phyloP scores from a whole-genome alignment of 805 yeast species.

The Sugiyamaella qingdaonensis region DNA sequence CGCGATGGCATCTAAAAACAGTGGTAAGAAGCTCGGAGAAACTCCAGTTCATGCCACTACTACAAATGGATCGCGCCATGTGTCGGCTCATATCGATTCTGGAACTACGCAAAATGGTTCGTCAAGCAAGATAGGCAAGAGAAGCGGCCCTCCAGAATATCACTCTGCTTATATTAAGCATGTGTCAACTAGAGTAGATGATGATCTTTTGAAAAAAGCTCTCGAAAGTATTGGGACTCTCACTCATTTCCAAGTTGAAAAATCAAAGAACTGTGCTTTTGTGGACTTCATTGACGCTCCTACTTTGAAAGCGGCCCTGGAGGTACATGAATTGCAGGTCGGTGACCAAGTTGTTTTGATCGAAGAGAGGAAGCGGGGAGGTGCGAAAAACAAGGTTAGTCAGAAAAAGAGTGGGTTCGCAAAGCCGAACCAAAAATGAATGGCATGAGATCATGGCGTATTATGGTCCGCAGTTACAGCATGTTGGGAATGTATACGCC shows the following conservation, averaged over 20 bases:
- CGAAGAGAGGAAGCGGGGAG: slow-evolving; percentile 34
- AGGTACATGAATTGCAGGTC: slow-evolving; percentile 28
- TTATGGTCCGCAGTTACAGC: neutral
- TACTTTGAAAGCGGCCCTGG: slow-evolving; percentile 30
- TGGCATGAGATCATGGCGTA: neutral
- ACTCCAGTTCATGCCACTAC: slow-evolving; percentile 12
- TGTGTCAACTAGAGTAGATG: slow-evolving; percentile 28
- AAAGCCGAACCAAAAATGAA: neutral
- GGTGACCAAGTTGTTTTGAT: slow-evolving; percentile 29
- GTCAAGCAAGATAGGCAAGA: slow-evolving; percentile 6
- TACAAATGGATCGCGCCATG: slow-evolving; percentile 14
- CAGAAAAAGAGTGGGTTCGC: neutral
- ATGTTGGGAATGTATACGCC: too few species aligned
- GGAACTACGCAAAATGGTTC: slow-evolving; percentile 15
- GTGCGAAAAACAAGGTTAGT: slow-evolving; percentile 16
- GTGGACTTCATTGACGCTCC: slow-evolving; percentile 34
- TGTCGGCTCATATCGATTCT: slow-evolving; percentile 10
- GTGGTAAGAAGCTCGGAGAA: slow-evolving; percentile 7
- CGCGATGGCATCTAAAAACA: slow-evolving; percentile 13
- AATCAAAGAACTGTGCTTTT: slow-evolving; percentile 33
- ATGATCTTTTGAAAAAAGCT: slow-evolving; percentile 26
- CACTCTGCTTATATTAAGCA: slow-evolving; percentile 37
- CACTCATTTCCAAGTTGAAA: slow-evolving; percentile 33
- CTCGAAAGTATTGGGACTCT: slow-evolving; percentile 31
- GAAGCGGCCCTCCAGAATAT: slow-evolving; percentile 19